These are phyloP conservation scores for Aspergillus floridensis DNA, from an alignment of 2,329 filamentous ascomycete species.

Conservation along the genomic window DNA sequence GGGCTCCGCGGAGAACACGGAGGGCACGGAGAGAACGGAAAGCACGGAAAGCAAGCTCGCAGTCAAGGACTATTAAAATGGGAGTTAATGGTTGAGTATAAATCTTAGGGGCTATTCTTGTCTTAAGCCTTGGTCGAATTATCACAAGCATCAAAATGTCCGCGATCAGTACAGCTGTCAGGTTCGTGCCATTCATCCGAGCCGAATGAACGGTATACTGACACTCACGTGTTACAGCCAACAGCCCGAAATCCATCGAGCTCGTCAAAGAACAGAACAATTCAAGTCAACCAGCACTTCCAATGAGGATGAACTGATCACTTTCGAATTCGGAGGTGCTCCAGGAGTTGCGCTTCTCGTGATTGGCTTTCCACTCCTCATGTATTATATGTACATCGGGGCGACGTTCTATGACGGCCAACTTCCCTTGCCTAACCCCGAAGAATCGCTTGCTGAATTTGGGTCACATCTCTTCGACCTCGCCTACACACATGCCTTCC, in stretches of 20 bases:
- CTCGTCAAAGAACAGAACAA: not conserved
- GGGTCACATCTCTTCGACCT: slow-evolving; percentile 65
- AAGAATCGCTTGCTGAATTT: slow-evolving; percentile 68
- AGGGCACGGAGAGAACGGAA: not conserved
- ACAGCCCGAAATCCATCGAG: not conserved
- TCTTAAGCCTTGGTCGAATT: not conserved
- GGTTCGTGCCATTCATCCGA: not conserved
- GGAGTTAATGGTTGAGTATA: not conserved
- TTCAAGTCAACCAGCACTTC: not conserved
- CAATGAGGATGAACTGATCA: not conserved
- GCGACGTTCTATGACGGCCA: slow-evolving; percentile 86
- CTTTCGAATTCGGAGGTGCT: slow-evolving; percentile 79
- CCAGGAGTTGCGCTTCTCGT: slow-evolving; percentile 76
- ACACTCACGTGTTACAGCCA: not conserved
- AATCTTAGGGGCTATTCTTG: not conserved
- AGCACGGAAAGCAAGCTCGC: not conserved
- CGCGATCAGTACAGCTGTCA: not conserved
- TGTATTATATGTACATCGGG: slow-evolving; percentile 99
- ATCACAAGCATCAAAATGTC: not conserved
- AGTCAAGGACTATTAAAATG: not conserved
- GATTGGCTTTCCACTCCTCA: slow-evolving; percentile 81
- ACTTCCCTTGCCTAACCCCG: slow-evolving; percentile 64
- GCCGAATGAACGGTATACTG: not conserved
- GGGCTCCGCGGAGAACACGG: slow-evolving; percentile 20
- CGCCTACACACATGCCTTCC: slow-evolving; percentile 79